Base-by-base conservation (phyloP, 148 eudicot species). In the Dysphania ambrosioides region DNA sequence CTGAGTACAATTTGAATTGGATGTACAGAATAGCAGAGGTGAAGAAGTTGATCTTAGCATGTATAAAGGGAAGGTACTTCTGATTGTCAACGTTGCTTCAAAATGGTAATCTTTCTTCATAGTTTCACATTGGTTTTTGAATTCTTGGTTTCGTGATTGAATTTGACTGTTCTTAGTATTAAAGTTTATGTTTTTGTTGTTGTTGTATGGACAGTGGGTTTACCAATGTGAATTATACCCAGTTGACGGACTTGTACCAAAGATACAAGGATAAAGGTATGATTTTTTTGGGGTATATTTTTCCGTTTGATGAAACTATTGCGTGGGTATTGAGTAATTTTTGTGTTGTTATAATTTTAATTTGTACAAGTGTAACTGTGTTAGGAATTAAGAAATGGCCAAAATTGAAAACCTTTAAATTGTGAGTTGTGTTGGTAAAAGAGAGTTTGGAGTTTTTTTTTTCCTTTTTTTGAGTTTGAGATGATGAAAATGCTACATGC, bases 21-120 rank as follows among this genome's bases (percentile, higher is more conserved):
- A 16, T 55, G 29, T 40, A 80, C 79, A 93, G 97, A 86, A 90
- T 87, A 42, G 80, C 79, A 89, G 67, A 71, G 92, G 90, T 8
- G 74, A 84, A 49, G 93, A 89, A 35, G 96, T 88, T 79, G 88
- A 87, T 77, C 89, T 93, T 3, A 89, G 88, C 76, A 72, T 80
- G 1, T 93, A 93, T 81, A 90, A 86, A 79, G 96, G 98, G 70
- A 93, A 93, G 56, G 93, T 93, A 64, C 86, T 93, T 68, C 86
- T 93, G 15, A 82, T 93, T 65, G 93, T 93, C 77, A 93, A 93
- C 79, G 98, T 93, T 77, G 98, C 98, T 73, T 93, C 98, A 11
- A 93, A 88, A 93, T 93, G 98, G 98, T 93, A 66, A 62, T 59
- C 26, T 4, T 38, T 49, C 34, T 58, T 64, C n/a, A n/a, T 31